A percentile compares a stretch with the other conserved stretches of the same genome.
These are phyloP conservation scores for Globisporangium parvum DNA, from an alignment of 352 stramenopile genomes.

Conservation along the genomic window DNA sequence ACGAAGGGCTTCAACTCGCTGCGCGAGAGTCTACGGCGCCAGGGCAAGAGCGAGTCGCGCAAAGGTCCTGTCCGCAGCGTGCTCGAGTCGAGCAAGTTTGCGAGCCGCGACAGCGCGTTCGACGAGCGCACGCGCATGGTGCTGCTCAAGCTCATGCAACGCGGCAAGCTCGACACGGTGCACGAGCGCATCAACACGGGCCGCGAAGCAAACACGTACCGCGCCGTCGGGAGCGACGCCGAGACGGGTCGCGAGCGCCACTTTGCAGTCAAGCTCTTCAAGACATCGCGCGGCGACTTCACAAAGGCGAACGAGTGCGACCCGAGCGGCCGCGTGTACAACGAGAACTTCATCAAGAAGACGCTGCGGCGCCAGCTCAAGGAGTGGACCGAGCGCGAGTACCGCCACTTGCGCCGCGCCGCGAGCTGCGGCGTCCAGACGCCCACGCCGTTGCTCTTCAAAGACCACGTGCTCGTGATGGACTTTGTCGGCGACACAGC, in stretches of 20 bases:
- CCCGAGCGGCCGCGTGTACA: constrained; percentile 39
- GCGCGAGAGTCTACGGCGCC: constrained; percentile 26
- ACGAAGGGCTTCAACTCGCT: constrained; percentile 20
- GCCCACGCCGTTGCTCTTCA: constrained; percentile 33
- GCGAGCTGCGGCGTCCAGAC: constrained; percentile 23
- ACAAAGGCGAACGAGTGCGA: constrained; percentile 42
- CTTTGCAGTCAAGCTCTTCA: constrained; percentile 69
- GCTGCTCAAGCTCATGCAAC: constrained; percentile 43
- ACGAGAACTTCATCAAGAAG: constrained; percentile 51
- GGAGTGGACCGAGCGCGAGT: constrained; percentile 42
- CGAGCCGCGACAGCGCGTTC: constrained; percentile 37
- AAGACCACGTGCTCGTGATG: constrained; percentile 49
- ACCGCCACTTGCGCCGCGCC: constrained; percentile 34
- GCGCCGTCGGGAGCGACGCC: constrained; percentile 27
- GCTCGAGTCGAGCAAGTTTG: constrained; percentile 23
- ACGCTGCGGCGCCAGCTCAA: constrained; percentile 55
- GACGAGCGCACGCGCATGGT: constrained; percentile 42
- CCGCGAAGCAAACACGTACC: constrained; percentile 44
- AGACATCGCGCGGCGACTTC: constrained; percentile 46
- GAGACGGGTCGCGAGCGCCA: constrained; percentile 17
- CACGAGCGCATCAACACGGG: constrained; percentile 41
- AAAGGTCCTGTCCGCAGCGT: constrained; percentile 12
- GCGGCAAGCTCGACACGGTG: constrained; percentile 27
- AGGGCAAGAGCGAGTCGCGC: constrained; percentile 21
- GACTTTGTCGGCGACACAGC: constrained; percentile 41